A percentile compares a stretch with the other conserved stretches of the same genome.
These are phyloP conservation scores for slime mould (Dictyostelium discoideum) DNA, from an alignment of 78 protist genomes.

Conservation along the genomic window DNA sequence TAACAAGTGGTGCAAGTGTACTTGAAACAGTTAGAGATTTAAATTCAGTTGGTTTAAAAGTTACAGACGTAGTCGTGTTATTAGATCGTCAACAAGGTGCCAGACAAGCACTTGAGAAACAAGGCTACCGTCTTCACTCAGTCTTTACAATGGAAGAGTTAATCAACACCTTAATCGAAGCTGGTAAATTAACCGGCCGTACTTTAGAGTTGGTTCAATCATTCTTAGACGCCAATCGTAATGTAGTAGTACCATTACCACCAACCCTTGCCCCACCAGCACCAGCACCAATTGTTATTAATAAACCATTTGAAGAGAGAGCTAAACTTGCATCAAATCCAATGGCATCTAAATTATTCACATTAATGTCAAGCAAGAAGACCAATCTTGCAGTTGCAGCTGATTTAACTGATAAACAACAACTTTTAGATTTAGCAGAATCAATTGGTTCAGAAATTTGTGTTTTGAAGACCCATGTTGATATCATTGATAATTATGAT, in stretches of 20 bases:
- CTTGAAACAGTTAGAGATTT: constrained; percentile 82
- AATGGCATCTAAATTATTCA: constrained; percentile 60
- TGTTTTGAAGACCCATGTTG: constrained; percentile 94
- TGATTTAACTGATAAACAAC: constrained; percentile 73
- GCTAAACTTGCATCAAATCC: constrained; percentile 66
- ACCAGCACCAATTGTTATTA: neutral
- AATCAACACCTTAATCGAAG: constrained; percentile 37
- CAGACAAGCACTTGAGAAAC: constrained; percentile 23
- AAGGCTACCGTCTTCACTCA: constrained; percentile 66
- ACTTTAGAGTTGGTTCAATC: constrained; percentile 40
- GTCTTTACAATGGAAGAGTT: constrained; percentile 72
- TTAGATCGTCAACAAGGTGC: constrained; percentile 92
- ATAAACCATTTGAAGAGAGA: constrained; percentile 67
- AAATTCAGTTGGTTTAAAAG: constrained; percentile 70
- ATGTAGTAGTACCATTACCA: constrained; percentile 45
- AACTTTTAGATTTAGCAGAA: constrained; percentile 82
- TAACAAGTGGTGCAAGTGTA: constrained; percentile 88
- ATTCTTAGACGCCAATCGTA: constrained; percentile 59
- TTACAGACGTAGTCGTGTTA: constrained; percentile 87
- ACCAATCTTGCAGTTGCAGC: constrained; percentile 88
- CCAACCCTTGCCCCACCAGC: neutral
- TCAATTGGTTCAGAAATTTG: constrained; percentile 89
- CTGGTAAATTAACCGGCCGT: constrained; percentile 39
- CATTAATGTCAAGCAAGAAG: constrained; percentile 84
- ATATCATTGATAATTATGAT: constrained; percentile 90